These are phyloP conservation scores for Termitomyces sp. DNA, from an alignment of 768 basidiomycete species.

Conservation along the genomic window DNA sequence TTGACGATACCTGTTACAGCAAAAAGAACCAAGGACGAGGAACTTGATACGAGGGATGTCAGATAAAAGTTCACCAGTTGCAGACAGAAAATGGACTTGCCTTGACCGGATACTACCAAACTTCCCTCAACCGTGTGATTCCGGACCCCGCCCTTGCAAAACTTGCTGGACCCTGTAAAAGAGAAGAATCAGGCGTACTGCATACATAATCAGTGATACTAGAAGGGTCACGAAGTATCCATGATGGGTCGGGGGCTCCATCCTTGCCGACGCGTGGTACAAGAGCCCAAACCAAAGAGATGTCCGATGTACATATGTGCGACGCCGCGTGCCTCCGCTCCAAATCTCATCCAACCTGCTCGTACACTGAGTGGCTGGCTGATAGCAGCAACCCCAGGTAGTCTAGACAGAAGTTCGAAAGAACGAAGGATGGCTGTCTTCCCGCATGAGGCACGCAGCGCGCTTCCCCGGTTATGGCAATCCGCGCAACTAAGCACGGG, in stretches of 20 bases:
- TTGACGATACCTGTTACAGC: not conserved
- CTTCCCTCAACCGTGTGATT: not conserved
- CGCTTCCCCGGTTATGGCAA: slow-evolving; percentile 9
- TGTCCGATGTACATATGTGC: not conserved
- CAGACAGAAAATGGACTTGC: not conserved
- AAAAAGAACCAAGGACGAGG: not conserved
- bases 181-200: not conserved
- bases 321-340: not conserved
- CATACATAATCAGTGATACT: not conserved
- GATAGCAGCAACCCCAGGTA: not conserved
- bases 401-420: slow-evolving; percentile 4
- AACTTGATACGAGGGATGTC: not conserved
- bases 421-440: slow-evolving; percentile 2
- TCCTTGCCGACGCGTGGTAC: slow-evolving; percentile 3
- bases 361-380: not conserved
- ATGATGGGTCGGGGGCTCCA: not conserved
- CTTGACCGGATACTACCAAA: not conserved
- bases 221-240: not conserved
- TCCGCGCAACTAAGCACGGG: not conserved
- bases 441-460: not conserved
- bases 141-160: not conserved
- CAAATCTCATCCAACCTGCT: slow-evolving; percentile 9
- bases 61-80: not conserved
- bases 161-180: not conserved
- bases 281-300: slow-evolving; percentile 3